Evolutionary conservation across 2,329 filamentous ascomycete genomes (phyloP).

Genomic region (Microcyclosporella mali): DNA sequence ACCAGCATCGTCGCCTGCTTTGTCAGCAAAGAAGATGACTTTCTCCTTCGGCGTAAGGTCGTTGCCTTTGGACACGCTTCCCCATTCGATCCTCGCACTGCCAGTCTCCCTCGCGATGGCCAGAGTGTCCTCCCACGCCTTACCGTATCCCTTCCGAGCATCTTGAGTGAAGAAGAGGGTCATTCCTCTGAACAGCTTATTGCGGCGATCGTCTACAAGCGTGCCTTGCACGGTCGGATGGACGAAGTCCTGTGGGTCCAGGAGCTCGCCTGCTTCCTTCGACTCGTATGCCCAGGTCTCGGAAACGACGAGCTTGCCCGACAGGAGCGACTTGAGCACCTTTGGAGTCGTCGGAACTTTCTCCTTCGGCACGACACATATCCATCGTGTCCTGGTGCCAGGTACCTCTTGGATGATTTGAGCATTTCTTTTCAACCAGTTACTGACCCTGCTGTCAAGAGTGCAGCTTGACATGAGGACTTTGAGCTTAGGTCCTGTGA

Average conservation of each 20-base stretch:
- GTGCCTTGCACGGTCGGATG: neutral
- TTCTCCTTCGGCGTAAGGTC: constrained; percentile 17
- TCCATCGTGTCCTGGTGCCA: constrained; percentile 25
- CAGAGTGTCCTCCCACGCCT: constrained; percentile 36
- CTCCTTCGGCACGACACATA: constrained; percentile 35
- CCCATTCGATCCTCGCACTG: constrained; percentile 28
- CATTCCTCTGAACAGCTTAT: constrained; percentile 45
- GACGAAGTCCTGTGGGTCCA: constrained; percentile 30
- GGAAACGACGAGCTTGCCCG: constrained; percentile 41
- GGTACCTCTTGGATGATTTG: constrained; percentile 28
- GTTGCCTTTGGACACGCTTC: constrained; percentile 17
- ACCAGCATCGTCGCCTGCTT: constrained; percentile 32
- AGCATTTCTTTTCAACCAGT: constrained; percentile 33
- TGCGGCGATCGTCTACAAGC: constrained; percentile 16
- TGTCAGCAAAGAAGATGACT: constrained; percentile 33
- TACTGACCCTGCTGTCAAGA: constrained; percentile 12
- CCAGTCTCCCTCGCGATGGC: constrained; percentile 36
- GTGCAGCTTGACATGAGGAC: constrained; percentile 20
- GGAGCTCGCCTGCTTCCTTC: constrained; percentile 31
- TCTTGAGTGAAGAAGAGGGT: constrained; percentile 45
- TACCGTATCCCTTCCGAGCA: constrained; percentile 26
- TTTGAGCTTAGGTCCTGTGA: constrained; percentile 5
- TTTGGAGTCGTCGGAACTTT: constrained; percentile 41
- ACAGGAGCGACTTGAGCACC: constrained; percentile 39
- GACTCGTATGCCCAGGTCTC: constrained; percentile 43